These are phyloP conservation scores for Psidium guajava DNA, from an alignment of 345 rosid species.

Conservation along the genomic window DNA sequence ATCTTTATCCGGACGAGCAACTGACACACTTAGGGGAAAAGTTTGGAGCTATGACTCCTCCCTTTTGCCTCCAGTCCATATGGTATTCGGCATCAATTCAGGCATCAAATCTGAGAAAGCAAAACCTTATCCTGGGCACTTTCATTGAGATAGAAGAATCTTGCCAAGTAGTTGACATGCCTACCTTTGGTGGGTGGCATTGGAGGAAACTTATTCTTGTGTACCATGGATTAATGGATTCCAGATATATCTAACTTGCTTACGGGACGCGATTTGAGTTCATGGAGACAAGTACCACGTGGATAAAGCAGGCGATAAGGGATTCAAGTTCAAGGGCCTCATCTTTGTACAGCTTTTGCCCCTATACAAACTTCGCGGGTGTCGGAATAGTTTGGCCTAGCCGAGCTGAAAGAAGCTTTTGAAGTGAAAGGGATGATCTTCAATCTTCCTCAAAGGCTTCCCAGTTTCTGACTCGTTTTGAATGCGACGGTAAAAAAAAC, in stretches of 20 bases:
- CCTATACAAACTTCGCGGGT: background rate
- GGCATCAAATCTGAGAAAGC: background rate
- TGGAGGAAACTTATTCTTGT: background rate
- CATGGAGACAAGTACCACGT: background rate
- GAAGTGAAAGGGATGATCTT: background rate
- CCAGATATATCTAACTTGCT: background rate
- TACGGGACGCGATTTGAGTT: background rate
- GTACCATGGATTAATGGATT: background rate
- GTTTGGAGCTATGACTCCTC: background rate
- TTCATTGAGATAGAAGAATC: background rate
- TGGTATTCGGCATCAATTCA: background rate
- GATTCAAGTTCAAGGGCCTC: background rate
- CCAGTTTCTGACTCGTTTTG: background rate
- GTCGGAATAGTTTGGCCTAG: background rate
- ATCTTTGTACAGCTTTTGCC: background rate
- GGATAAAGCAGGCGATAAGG: background rate
- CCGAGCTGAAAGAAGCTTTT: background rate
- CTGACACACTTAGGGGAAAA: too few relatives aligned
- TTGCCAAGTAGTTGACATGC: background rate
- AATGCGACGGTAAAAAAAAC: background rate
- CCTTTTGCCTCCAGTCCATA: background rate
- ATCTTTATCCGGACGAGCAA: background rate
- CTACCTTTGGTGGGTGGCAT: background rate
- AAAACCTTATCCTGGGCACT: background rate
- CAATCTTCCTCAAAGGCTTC: slow-evolving; percentile 13